phyloP scores from a whole-genome alignment of 2,329 filamentous ascomycete genomes.

The Westerdykella sp. region DNA sequence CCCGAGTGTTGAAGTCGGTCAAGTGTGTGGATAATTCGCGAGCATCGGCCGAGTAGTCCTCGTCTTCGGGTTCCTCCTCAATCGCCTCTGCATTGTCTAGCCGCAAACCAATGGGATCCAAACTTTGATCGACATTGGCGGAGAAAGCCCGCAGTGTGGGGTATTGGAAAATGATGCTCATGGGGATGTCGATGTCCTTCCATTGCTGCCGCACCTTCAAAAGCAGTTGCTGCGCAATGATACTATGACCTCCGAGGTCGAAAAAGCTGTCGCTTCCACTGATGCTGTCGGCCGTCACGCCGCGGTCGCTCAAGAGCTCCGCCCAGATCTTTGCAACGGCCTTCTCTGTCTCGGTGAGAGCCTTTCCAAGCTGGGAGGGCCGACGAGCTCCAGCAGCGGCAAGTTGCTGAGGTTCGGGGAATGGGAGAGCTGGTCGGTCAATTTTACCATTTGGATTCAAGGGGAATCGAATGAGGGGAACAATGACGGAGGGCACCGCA shows the following conservation, averaged over 20 bases:
- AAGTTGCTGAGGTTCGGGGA: slow-evolving; percentile 67
- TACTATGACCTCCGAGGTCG: slow-evolving; percentile 72
- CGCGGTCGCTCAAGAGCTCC: slow-evolving; percentile 54
- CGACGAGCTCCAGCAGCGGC: slow-evolving; percentile 50
- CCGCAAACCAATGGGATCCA: slow-evolving; percentile 45
- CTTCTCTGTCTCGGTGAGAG: slow-evolving; percentile 55
- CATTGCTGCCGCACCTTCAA: slow-evolving; percentile 60
- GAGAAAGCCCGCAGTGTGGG: slow-evolving; percentile 56
- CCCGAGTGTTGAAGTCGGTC: slow-evolving; percentile 27
- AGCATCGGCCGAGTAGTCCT: slow-evolving; percentile 50
- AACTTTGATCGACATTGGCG: slow-evolving; percentile 45
- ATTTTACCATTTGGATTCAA: slow-evolving; percentile 66
- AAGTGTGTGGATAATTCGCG: slow-evolving; percentile 48
- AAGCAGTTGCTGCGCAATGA: slow-evolving; percentile 75
- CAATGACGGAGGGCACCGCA: slow-evolving; percentile 68
- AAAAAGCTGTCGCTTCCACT: slow-evolving; percentile 63
- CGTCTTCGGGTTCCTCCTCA: slow-evolving; percentile 45
- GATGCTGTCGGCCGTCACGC: slow-evolving; percentile 61
- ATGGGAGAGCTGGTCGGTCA: slow-evolving; percentile 71
- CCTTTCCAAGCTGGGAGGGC: slow-evolving; percentile 39
- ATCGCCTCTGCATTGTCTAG: slow-evolving; percentile 35
- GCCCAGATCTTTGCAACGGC: slow-evolving; percentile 68
- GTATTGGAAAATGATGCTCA: slow-evolving; percentile 63
- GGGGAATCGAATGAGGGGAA: slow-evolving; percentile 65
- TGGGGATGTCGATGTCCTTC: slow-evolving; percentile 59